These are phyloP conservation scores for Solanum medicagineum DNA, from an alignment of 257 asterid species.

Conservation along the genomic window DNA sequence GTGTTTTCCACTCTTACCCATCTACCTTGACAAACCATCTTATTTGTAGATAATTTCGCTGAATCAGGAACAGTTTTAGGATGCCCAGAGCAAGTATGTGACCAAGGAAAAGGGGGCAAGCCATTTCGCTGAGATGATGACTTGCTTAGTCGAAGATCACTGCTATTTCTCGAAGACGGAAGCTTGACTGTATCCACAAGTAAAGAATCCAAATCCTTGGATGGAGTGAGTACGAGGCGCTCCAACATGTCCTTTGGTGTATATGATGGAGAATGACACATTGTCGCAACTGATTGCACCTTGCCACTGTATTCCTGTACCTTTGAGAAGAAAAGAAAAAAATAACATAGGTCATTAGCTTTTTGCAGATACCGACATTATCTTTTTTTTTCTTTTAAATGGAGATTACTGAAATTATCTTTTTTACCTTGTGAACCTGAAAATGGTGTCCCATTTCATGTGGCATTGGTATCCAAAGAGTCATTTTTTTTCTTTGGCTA, in stretches of 20 bases:
- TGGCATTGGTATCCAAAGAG: background rate
- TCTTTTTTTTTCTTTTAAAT: background rate
- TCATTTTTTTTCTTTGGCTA: background rate
- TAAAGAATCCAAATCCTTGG: constrained; percentile 67
- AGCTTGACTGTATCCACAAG: constrained; percentile 62
- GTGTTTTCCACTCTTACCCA: constrained; percentile 62
- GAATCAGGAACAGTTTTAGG: constrained; percentile 61
- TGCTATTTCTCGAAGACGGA: constrained; percentile 33
- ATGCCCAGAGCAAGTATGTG: constrained; percentile 57
- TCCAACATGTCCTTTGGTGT: constrained; percentile 48
- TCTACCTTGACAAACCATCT: constrained; percentile 63
- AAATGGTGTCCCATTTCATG: background rate
- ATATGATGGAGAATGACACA: constrained; percentile 24
- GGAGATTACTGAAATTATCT: background rate
- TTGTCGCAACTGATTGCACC: constrained; percentile 9
- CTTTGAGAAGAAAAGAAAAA: background rate
- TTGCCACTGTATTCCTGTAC: constrained; percentile 38
- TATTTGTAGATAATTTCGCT: constrained; percentile 42
- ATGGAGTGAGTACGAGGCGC: constrained; percentile 68
- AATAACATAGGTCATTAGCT: background rate
- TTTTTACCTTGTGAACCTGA: background rate
- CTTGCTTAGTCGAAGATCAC: constrained; percentile 62
- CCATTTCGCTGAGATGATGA: constrained; percentile 46
- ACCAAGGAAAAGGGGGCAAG: constrained; percentile 91
- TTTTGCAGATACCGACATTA: background rate